A percentile compares a stretch with the other conserved stretches of the same genome.
Conservation (phyloP, 257 asterid species). For the Solanum habrochaites region DNA sequence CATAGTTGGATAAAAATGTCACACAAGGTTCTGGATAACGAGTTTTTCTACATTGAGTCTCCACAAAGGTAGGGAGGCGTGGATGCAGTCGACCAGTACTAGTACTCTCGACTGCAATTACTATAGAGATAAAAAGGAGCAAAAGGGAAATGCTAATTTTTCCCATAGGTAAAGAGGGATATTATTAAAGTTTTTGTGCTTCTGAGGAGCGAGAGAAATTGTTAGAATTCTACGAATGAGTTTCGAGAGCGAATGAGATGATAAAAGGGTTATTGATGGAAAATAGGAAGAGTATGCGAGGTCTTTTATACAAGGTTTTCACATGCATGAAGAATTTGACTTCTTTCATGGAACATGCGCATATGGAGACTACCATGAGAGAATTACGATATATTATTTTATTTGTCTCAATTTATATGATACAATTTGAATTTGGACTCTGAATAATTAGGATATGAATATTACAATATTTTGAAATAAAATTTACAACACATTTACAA, state of each 20-base stretch:
- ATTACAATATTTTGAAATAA: too few species aligned
- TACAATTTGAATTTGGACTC: too few species aligned
- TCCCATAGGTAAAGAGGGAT: background rate
- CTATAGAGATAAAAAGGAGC: constrained; percentile 4
- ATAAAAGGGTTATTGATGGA: background rate
- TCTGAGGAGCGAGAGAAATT: background rate
- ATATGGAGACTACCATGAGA: background rate
- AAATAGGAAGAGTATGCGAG: background rate
- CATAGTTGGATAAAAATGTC: constrained; percentile 21
- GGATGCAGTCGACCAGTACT: background rate
- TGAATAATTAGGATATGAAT: background rate
- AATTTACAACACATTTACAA: too few species aligned
- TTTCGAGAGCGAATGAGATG: background rate
- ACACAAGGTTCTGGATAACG: constrained; percentile 27
- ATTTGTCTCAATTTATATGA: too few species aligned
- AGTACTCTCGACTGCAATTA: background rate
- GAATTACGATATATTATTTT: background rate
- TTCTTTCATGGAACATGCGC: background rate
- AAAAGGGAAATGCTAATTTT: background rate
- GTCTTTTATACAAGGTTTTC: constrained; percentile 25
- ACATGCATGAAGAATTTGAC: background rate
- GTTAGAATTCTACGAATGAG: background rate
- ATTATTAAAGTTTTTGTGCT: background rate
- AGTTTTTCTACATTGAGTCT: constrained; percentile 26
- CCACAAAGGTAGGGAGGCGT: constrained; percentile 17